These are phyloP conservation scores for Pyrenochaeta sp. DNA, from an alignment of 2,329 filamentous ascomycete genomes.

Conservation along the genomic window DNA sequence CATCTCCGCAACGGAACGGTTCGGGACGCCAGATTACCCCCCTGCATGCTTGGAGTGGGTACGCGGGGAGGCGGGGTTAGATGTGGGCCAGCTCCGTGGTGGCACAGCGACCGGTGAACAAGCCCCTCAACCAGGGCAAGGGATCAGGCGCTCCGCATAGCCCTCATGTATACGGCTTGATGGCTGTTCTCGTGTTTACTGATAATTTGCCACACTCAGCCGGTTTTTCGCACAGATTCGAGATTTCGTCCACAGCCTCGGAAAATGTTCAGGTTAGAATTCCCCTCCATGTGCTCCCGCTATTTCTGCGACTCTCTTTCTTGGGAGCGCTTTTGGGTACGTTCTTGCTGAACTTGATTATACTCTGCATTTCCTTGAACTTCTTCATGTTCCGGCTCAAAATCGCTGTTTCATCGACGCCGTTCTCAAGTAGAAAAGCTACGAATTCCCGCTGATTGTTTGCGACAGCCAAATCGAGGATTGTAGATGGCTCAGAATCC, in stretches of 20 bases:
- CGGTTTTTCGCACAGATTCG: background rate
- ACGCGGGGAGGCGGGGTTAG: background rate
- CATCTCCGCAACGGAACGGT: background rate
- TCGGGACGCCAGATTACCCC: background rate
- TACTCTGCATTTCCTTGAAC: constrained; percentile 20
- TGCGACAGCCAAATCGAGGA: constrained; percentile 26
- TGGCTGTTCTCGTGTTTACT: background rate
- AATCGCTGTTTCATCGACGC: constrained; percentile 19
- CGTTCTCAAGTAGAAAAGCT: constrained; percentile 13
- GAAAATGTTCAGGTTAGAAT: background rate
- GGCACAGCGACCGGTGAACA: background rate
- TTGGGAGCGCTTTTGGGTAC: background rate
- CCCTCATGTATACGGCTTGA: background rate
- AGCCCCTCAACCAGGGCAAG: background rate
- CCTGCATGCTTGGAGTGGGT: background rate
- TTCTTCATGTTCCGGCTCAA: constrained; percentile 8
- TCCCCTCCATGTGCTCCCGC: background rate
- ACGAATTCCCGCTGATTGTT: constrained; percentile 20
- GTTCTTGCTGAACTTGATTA: constrained; percentile 9
- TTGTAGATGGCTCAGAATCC: constrained; percentile 19
- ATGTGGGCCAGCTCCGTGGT: background rate
- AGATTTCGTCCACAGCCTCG: background rate
- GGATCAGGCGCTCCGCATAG: background rate
- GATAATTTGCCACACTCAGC: background rate
- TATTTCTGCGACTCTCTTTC: constrained; percentile 1